phyloP scores from a whole-genome alignment of 306 rosid genomes.

The Calophaca sinica region DNA sequence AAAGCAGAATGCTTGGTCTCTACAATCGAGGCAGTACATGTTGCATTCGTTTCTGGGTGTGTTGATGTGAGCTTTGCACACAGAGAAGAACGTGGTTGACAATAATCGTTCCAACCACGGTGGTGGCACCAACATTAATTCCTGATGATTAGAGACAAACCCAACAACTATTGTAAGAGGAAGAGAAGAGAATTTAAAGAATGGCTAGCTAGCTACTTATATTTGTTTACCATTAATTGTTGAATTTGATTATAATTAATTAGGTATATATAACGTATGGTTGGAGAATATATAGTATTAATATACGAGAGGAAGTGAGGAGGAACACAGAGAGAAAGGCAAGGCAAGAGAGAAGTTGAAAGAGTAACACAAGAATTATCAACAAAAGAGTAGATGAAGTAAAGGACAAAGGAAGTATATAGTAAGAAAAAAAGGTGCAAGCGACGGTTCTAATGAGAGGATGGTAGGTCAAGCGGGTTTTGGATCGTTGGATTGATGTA shows the following conservation, averaged over 20 bases:
- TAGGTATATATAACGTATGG: conserved; percentile 3
- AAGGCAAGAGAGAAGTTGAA: conserved; percentile 18
- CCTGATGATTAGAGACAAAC: conserved; percentile 44
- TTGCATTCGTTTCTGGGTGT: conserved; percentile 70
- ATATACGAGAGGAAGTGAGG: neutral
- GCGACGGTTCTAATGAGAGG: conserved; percentile 49
- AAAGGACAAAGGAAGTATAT: conserved; percentile 44
- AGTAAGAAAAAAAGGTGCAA: conserved; percentile 18
- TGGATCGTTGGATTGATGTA: conserved; percentile 54
- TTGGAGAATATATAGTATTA: conserved; percentile 3
- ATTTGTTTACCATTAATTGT: conserved; percentile 45
- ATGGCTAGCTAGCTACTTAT: too few relatives aligned
- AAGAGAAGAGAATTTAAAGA: neutral
- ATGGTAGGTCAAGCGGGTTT: conserved; percentile 53
- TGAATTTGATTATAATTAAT: conserved; percentile 8
- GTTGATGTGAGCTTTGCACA: conserved; percentile 53
- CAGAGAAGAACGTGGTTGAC: conserved; percentile 59
- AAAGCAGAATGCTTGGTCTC: conserved; percentile 56
- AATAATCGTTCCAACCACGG: conserved; percentile 68
- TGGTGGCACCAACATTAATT: conserved; percentile 53
- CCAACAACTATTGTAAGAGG: neutral
- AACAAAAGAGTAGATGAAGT: conserved; percentile 41
- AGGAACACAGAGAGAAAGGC: neutral
- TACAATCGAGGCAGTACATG: conserved; percentile 72
- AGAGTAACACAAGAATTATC: conserved; percentile 54